Conservation (phyloP, 345 rosid species). For the Bretschneidera sinensis region DNA sequence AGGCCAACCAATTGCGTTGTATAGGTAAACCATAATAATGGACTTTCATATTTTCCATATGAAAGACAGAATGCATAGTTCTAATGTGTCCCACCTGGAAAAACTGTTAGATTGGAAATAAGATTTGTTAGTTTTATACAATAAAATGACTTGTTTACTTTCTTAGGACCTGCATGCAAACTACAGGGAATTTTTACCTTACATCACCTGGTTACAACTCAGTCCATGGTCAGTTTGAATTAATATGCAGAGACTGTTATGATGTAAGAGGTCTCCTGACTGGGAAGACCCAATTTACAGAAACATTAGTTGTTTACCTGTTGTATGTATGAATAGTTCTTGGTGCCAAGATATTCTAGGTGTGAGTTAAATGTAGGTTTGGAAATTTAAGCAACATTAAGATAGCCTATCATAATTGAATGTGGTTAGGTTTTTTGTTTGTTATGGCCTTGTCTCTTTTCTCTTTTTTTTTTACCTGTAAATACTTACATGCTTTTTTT, state of each 20-base stretch:
- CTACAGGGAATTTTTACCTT: not conserved
- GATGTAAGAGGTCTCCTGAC: not conserved
- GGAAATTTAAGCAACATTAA: not conserved
- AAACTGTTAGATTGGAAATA: not conserved
- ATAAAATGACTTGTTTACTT: not conserved
- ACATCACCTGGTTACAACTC: not conserved
- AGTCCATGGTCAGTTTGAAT: not conserved
- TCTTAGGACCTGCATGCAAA: not conserved
- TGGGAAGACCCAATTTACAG: not conserved
- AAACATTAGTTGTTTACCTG: too few relatives aligned
- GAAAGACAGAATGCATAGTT: too few relatives aligned
- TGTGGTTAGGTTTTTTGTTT: not conserved
- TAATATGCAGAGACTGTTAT: not conserved
- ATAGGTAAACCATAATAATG: slow-evolving; percentile 52
- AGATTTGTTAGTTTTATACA: not conserved
- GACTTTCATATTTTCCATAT: slow-evolving; percentile 1
- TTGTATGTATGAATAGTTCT: not conserved
- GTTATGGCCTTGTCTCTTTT: not conserved
- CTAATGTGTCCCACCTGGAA: too few relatives aligned
- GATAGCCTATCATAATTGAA: not conserved
- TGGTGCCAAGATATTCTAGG: not conserved
- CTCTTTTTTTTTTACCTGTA: slow-evolving; percentile 3
- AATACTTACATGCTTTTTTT: slow-evolving; percentile 13
- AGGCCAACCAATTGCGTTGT: slow-evolving; percentile 90
- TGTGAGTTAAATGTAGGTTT: not conserved